Evolutionary conservation across 768 basidiomycete species (phyloP).

Genomic region (Serpula lacrymans): DNA sequence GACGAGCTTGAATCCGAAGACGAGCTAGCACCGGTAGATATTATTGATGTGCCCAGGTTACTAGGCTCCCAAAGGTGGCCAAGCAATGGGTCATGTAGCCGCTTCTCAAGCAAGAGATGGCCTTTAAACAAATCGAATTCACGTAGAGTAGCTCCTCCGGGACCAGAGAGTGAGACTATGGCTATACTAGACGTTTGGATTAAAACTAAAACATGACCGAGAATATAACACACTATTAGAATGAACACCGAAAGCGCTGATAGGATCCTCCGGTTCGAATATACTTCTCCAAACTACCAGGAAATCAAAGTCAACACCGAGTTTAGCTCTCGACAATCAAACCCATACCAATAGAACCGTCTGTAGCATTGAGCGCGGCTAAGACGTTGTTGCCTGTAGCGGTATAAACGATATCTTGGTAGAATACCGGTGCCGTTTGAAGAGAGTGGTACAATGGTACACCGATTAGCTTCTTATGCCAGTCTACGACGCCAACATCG

Average conservation of each 20-base stretch:
- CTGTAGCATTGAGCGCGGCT: slow-evolving; percentile 62
- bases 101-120: slow-evolving; percentile 60
- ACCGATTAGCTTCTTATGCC: slow-evolving; percentile 79
- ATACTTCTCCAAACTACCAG: slow-evolving; percentile 75
- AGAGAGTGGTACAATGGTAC: slow-evolving; percentile 55
- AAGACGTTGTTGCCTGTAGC: slow-evolving; percentile 76
- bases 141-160: slow-evolving; percentile 65
- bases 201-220: slow-evolving; percentile 1
- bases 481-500: slow-evolving; percentile 82
- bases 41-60: slow-evolving; percentile 53
- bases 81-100: slow-evolving; percentile 44
- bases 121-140: slow-evolving; percentile 65
- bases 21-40: slow-evolving; percentile 32
- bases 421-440: slow-evolving; percentile 59
- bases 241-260: slow-evolving; percentile 59
- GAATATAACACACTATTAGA: slow-evolving; percentile 47
- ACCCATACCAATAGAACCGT: slow-evolving; percentile 75
- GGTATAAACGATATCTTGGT: slow-evolving; percentile 55
- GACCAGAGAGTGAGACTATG: slow-evolving; percentile 72
- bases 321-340: too few species aligned
- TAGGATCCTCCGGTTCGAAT: slow-evolving; percentile 65
- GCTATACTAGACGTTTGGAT: too few species aligned
- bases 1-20: slow-evolving; percentile 22
- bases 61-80: slow-evolving; percentile 50
- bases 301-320: slow-evolving; percentile 5